Base-by-base conservation (phyloP, 768 basidiomycete species). In the Obba rivulosa region DNA sequence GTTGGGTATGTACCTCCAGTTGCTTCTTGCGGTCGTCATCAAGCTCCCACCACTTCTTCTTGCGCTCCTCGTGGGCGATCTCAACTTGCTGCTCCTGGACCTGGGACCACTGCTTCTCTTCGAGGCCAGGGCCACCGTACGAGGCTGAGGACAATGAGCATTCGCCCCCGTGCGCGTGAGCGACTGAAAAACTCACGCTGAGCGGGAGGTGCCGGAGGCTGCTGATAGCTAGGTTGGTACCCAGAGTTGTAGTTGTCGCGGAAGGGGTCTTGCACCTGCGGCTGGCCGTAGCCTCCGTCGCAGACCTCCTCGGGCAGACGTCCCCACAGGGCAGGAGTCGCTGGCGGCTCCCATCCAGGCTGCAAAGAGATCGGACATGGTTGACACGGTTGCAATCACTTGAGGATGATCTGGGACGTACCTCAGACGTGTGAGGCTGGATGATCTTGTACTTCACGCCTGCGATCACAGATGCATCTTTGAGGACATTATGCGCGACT, bases 391-490 rank as follows among this genome's bases (percentile, higher is more conserved):
- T 41, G 47, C 9, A 40, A n/a, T 28, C 13, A 36, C 14, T 3
- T 3, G 36, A 22, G 24, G 8, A 13, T 20, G 41, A 35, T 3
- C 13, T 28, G 37, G 23, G 14, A 51, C 60, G 47, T 53, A 79
- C 85, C 74, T 86, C 82, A 24, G 86, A 85, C 45, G 60, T 66
- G 67, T 89, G 87, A 8, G 83, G 69, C 58, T 87, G 85, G 54
- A 87, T 78, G 65, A 83, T 83, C 65, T 79, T 81, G 71, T 87
- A 89, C 36, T 63, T 66, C 53, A 65, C 61, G 35, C 78, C 84
- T 83, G 55, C 24, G 38, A 44, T 43, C 17, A 39, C 22, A 13
- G 39, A 18, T 18, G 39, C 28, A 51, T 20, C 21, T 16, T 14
- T 25, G 10, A n/a, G 34, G 16, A 34, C 34, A 13, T 35, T 36